Evolutionary conservation across 352 stramenopile genomes (phyloP).

Genomic region (Phytophthora ohioensis): DNA sequence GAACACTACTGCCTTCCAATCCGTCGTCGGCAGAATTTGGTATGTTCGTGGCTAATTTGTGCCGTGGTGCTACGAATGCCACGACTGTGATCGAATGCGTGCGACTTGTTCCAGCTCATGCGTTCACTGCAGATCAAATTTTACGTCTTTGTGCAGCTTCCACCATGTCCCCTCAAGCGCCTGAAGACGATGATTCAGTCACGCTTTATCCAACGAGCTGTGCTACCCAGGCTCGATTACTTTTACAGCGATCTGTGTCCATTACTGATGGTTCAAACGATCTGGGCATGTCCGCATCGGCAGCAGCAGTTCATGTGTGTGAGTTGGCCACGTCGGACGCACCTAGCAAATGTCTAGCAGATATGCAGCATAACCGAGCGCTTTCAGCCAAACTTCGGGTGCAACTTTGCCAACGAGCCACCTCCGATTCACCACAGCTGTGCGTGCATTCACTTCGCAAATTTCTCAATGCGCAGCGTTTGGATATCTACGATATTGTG

Average conservation of each 20-base stretch:
- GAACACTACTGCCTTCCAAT: constrained; percentile 17
- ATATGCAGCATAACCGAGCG: constrained; percentile 34
- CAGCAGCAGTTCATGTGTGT: constrained; percentile 40
- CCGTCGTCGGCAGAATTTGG: constrained; percentile 11
- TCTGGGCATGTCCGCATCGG: constrained; percentile 24
- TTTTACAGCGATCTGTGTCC: constrained; percentile 26
- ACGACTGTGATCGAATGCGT: constrained; percentile 42
- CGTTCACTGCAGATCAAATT: constrained; percentile 33
- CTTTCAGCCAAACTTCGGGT: constrained; percentile 35
- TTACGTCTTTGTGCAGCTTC: constrained; percentile 41
- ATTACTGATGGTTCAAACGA: constrained; percentile 7
- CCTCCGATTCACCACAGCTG: constrained; percentile 29
- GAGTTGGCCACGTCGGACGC: constrained; percentile 40
- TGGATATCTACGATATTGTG: constrained; percentile 35
- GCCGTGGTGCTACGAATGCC: constrained; percentile 32
- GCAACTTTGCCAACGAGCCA: constrained; percentile 37
- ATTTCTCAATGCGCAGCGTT: constrained; percentile 37
- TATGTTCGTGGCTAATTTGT: constrained; percentile 42
- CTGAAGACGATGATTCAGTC: background rate
- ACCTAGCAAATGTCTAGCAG: constrained; percentile 45
- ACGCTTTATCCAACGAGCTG: constrained; percentile 32
- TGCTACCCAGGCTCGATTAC: constrained; percentile 24
- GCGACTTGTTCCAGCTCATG: constrained; percentile 24
- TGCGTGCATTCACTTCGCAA: constrained; percentile 42
- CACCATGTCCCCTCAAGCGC: constrained; percentile 11